A percentile compares a stretch with the other conserved stretches of the same genome.
Evolutionary conservation across 352 stramenopile genomes (phyloP).

Genomic region (Sclerospora graminicola): DNA sequence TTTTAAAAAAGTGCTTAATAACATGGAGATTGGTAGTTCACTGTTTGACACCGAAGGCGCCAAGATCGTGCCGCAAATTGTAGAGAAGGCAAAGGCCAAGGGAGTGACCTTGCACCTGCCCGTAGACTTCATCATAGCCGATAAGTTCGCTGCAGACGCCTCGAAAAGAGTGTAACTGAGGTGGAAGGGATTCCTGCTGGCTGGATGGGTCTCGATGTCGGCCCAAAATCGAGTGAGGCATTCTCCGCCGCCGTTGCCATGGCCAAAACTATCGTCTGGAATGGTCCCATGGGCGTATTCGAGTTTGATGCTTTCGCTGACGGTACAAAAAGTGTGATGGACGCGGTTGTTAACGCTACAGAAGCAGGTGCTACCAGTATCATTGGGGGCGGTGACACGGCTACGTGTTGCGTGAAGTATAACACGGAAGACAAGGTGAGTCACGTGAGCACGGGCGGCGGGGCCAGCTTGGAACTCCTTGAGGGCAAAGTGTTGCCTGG

Average conservation of each 20-base stretch:
- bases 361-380: conserved; percentile 92
- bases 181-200: conserved; percentile 90
- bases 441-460: conserved; percentile 89
- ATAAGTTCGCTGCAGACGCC: conserved; percentile 95
- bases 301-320: conserved; percentile 96
- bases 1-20: conserved; percentile 98
- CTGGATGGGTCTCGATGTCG: conserved; percentile 98
- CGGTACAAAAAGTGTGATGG: conserved; percentile 93
- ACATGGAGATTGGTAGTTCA: conserved; percentile 92
- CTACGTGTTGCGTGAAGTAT: conserved; percentile 83
- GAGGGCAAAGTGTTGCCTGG: conserved; percentile 98
- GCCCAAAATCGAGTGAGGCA: conserved; percentile 84
- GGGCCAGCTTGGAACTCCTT: conserved; percentile 94
- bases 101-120: conserved; percentile 97
- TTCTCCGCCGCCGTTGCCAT: conserved; percentile 74
- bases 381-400: conserved; percentile 97
- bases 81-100: conserved; percentile 97
- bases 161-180: conserved; percentile 84
- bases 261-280: conserved; percentile 98
- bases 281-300: conserved; percentile 99
- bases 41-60: conserved; percentile 86
- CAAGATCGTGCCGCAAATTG: conserved; percentile 86
- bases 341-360: conserved; percentile 93
- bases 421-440: conserved; percentile 86
- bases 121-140: conserved; percentile 95